These are phyloP conservation scores for Taiozyma sp. DNA, from an alignment of 1,139 yeast species.

Conservation along the genomic window DNA sequence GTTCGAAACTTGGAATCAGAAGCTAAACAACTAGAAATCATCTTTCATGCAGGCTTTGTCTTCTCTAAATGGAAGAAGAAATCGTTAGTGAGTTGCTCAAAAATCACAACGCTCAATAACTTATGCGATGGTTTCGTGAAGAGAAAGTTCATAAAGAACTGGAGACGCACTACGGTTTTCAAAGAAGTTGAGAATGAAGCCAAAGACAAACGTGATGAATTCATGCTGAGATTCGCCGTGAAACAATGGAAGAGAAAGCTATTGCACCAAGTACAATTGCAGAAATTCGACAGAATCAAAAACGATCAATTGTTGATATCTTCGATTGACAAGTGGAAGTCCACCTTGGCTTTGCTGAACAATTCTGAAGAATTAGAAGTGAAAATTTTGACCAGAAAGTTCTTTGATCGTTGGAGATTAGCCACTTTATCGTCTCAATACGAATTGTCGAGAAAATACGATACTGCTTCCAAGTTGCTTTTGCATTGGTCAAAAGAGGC, in stretches of 20 bases:
- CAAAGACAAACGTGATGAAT: slow-evolving; percentile 7
- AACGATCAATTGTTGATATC: slow-evolving; percentile 4
- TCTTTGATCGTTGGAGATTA: slow-evolving; percentile 15
- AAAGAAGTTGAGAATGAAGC: slow-evolving; percentile 18
- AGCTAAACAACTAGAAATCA: slow-evolving; percentile 14
- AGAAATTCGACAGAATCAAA: slow-evolving; percentile 6
- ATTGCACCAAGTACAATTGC: slow-evolving; percentile 14
- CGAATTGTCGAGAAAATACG: slow-evolving; percentile 2
- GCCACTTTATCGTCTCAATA: slow-evolving; percentile 1
- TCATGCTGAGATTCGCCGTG: slow-evolving; percentile 19
- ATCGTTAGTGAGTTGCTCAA: not conserved
- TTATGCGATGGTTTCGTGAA: slow-evolving; percentile 7
- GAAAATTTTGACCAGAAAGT: not conserved
- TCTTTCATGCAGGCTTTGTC: slow-evolving; percentile 20
- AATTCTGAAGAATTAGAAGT: slow-evolving; percentile 9
- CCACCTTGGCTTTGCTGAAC: slow-evolving; percentile 3
- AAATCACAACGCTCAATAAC: slow-evolving; percentile 5
- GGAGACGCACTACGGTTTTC: slow-evolving; percentile 11
- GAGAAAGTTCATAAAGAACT: slow-evolving; percentile 11
- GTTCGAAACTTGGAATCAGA: slow-evolving; percentile 9
- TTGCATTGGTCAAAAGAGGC: slow-evolving; percentile 5
- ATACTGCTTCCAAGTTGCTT: not conserved
- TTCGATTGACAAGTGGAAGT: slow-evolving; percentile 15
- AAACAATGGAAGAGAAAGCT: slow-evolving; percentile 24
- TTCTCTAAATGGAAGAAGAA: slow-evolving; percentile 23